A percentile compares a stretch with the other conserved stretches of the same genome.
Evolutionary conservation across 768 basidiomycete species (phyloP).

Genomic region (Hericium rajendrae): DNA sequence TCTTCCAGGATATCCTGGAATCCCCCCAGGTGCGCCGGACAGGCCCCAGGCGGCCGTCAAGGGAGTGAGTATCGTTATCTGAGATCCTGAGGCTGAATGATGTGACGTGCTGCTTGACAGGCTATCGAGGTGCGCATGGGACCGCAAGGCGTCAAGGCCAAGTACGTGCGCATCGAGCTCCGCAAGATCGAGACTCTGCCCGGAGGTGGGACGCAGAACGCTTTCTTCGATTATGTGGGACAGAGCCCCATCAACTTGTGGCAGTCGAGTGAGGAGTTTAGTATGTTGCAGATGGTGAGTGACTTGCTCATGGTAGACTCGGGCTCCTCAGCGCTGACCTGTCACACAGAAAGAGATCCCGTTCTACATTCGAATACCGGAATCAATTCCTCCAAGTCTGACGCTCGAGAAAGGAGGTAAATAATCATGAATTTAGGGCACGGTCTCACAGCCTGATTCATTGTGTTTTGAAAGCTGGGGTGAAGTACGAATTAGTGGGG

Average conservation of each 20-base stretch:
- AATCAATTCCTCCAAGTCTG: constrained; percentile 82
- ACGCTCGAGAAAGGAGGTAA: constrained; percentile 67
- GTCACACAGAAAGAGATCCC: constrained; percentile 67
- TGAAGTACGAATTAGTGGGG: constrained; percentile 85
- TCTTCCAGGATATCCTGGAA: constrained; percentile 70
- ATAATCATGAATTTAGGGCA: constrained; percentile 9
- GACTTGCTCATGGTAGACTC: neutral
- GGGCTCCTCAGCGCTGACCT: neutral
- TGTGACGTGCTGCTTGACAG: constrained; percentile 27
- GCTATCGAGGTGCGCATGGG: constrained; percentile 80
- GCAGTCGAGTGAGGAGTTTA: constrained; percentile 71
- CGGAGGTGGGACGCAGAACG: constrained; percentile 54
- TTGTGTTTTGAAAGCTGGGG: constrained; percentile 45
- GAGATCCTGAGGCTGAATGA: neutral
- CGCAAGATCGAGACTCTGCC: constrained; percentile 83
- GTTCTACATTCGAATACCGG: constrained; percentile 86
- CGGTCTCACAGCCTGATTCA: neutral
- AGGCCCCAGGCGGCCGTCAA: constrained; percentile 77
- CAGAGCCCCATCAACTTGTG: constrained; percentile 77
- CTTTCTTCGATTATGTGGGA: constrained; percentile 74
- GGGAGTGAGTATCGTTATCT: constrained; percentile 43
- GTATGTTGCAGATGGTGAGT: constrained; percentile 53
- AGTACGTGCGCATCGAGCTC: constrained; percentile 88
- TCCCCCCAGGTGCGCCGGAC: constrained; percentile 68
- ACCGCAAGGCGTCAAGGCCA: constrained; percentile 70